These are phyloP conservation scores for Pythium folliculosum DNA, from an alignment of 352 stramenopile species.

Conservation along the genomic window DNA sequence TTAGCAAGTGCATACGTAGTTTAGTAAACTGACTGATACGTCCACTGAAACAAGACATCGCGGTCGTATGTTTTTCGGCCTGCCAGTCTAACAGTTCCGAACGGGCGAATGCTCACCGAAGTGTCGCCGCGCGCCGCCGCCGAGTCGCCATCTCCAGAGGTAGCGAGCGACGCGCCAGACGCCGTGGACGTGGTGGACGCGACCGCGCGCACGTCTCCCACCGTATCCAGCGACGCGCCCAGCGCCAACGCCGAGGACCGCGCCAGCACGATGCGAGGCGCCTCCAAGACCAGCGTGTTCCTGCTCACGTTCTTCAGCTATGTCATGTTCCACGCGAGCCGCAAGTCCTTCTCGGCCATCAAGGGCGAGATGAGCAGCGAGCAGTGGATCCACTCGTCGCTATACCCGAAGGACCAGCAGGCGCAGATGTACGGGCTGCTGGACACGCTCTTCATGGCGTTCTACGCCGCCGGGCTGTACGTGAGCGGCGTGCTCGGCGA, in stretches of 20 bases:
- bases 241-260: not conserved
- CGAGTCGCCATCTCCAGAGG: not conserved
- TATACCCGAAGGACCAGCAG: constrained; percentile 65
- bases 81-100: not conserved
- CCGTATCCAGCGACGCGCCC: not conserved
- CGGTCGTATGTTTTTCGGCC: no score
- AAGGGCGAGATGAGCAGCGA: constrained; percentile 82
- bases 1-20: no score
- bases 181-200: constrained; percentile 2
- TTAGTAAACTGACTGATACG: not conserved
- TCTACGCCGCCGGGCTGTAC: constrained; percentile 74
- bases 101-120: not conserved
- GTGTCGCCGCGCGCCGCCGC: not conserved
- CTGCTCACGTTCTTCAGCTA: constrained; percentile 82
- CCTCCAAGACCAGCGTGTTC: constrained; percentile 66
- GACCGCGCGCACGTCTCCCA: not conserved
- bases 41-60: not conserved
- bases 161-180: not conserved
- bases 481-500: constrained; percentile 74
- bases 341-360: constrained; percentile 83
- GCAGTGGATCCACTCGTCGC: constrained; percentile 69
- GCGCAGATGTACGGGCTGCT: constrained; percentile 80
- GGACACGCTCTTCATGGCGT: constrained; percentile 82
- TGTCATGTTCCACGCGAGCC: constrained; percentile 73
- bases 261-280: constrained; percentile 24